Evolutionary conservation across 2,329 filamentous ascomycete genomes (phyloP).

Genomic region (Paecilomyces niveus): DNA sequence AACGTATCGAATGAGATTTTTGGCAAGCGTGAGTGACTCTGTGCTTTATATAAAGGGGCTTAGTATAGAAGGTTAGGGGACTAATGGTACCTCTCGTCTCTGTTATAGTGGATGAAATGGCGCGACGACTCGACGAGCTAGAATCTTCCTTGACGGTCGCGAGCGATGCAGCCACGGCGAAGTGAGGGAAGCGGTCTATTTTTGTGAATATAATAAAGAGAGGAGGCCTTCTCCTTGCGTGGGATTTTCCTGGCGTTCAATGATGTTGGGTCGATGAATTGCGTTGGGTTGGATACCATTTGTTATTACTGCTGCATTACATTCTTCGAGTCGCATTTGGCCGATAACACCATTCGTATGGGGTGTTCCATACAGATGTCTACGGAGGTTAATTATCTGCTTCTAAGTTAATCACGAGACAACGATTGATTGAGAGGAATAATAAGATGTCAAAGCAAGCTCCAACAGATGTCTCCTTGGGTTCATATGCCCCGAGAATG

Average conservation of each 20-base stretch:
- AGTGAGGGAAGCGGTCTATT: conserved; percentile 11
- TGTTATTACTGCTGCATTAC: not conserved
- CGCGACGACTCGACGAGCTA: conserved; percentile 72
- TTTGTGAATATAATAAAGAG: not conserved
- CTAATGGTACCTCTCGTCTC: not conserved
- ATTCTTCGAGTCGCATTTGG: not conserved
- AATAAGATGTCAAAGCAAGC: not conserved
- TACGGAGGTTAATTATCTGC: not conserved
- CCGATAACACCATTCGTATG: not conserved
- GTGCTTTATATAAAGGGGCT: not conserved
- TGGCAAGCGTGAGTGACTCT: conserved; percentile 62
- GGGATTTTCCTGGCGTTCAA: not conserved
- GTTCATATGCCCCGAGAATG: not conserved
- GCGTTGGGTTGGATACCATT: not conserved
- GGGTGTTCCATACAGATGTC: not conserved
- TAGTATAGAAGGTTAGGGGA: not conserved
- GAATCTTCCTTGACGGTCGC: conserved; percentile 63
- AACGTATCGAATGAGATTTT: conserved; percentile 81
- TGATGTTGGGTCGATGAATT: not conserved
- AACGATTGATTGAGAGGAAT: not conserved
- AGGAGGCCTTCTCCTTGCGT: not conserved
- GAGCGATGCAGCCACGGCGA: conserved; percentile 31
- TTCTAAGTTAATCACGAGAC: not conserved
- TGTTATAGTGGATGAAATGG: conserved; percentile 83
- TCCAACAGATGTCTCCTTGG: not conserved